Conservation (phyloP, 2,329 filamentous ascomycete species). For the Aspergillus felis region DNA sequence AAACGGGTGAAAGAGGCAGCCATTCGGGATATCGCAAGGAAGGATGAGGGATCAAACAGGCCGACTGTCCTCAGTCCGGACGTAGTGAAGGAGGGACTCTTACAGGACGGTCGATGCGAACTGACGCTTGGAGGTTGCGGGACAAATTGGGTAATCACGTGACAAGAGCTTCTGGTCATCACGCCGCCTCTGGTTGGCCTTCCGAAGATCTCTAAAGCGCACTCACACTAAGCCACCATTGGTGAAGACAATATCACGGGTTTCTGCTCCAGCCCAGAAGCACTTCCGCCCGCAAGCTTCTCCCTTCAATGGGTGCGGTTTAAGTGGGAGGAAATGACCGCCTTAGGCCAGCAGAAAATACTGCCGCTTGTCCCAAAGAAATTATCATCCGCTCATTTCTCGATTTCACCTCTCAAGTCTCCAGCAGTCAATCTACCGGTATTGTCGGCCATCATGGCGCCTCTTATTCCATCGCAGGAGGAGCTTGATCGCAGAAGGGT, state of each 20-base stretch:
- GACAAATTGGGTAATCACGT: constrained; percentile 36
- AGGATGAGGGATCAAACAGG: constrained; percentile 18
- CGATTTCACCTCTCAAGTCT: constrained; percentile 20
- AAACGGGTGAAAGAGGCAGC: constrained; percentile 59
- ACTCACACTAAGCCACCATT: constrained; percentile 2
- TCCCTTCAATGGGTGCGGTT: constrained; percentile 6
- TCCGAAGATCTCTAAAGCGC: constrained; percentile 13
- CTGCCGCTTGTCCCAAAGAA: constrained; percentile 27
- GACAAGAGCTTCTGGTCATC: constrained; percentile 33
- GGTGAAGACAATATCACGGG: neutral
- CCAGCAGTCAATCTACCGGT: constrained; percentile 16
- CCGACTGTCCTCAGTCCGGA: constrained; percentile 34
- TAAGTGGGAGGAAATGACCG: constrained; percentile 17
- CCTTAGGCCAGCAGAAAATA: constrained; percentile 27
- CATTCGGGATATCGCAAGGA: constrained; percentile 43
- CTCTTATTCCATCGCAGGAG: constrained; percentile 39
- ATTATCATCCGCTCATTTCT: constrained; percentile 30
- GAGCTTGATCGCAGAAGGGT: constrained; percentile 44
- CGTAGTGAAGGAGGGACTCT: constrained; percentile 34
- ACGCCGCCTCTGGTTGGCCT: constrained; percentile 31
- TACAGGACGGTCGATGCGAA: constrained; percentile 27
- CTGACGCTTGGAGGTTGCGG: constrained; percentile 29
- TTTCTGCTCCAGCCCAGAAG: neutral
- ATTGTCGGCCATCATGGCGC: constrained; percentile 35
- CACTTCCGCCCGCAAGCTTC: neutral